Base-by-base conservation (phyloP, 2,329 filamentous ascomycete species). In the Fusarium chlamydosporum region DNA sequence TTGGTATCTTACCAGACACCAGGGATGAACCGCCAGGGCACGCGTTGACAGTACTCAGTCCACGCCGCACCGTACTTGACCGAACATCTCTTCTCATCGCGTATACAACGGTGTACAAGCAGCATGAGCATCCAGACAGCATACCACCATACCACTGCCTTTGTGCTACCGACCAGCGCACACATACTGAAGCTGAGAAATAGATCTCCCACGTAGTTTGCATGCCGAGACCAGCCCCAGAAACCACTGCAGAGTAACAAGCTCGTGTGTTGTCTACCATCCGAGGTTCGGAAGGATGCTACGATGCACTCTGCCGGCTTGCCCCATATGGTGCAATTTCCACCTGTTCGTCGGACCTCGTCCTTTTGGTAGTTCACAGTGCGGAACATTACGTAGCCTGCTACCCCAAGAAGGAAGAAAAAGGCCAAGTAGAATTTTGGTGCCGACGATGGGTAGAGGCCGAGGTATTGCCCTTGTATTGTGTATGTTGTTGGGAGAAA, bases 401-500 rank as follows among this genome's bases (percentile, higher is more conserved):
- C 59, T 3, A 75, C 23, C 1, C 74, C 74, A 1, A 75, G 33
- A 4, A 45, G 3, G 33, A 58, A 75, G 57, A 43, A 79, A 20
- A 45, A 48, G 3, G 60, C 56, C 4, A 74, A 18, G 12, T 72
- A 75, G 20, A n/a, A 47, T 16, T n/a, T 75, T 51, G 35, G 80
- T 48, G 48, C 72, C 50, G 50, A 79, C 45, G 34, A 70, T 3
- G 82, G 82, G 56, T 84, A 80, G 2, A 74, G 71, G 4, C 81
- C 80, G 1, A 85, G 74, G 51, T 83, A 85, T 60, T 85, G 83
- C 0, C 78, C 78, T 61, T 85, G 83, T 1, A 84, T 76, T 1
- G 83, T 84, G 67, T 85, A 85, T 26, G 81, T 79, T 1, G 75
- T 77, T 0, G 83, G 82, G 3, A 85, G 73, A 74, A 80, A 84